phyloP scores from a whole-genome alignment of 495 filamentous ascomycete species.

The Penicillium simplicissimum region DNA sequence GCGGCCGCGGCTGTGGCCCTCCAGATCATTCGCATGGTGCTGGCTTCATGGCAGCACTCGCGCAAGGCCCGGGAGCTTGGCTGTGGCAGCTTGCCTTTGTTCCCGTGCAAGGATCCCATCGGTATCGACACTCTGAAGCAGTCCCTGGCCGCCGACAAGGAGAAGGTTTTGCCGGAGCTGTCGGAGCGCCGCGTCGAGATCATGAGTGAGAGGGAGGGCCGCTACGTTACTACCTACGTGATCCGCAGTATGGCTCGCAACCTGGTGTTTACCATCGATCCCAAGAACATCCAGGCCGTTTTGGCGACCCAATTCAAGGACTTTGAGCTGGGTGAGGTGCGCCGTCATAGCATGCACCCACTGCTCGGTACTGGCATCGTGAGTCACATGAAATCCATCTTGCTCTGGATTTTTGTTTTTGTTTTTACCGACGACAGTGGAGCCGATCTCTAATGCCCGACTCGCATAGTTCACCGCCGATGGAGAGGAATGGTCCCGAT shows the following conservation, averaged over 20 bases:
- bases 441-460: not conserved
- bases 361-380: slow-evolving; percentile 51
- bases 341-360: slow-evolving; percentile 37
- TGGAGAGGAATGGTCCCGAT: slow-evolving; percentile 52
- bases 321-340: slow-evolving; percentile 43
- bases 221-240: slow-evolving; percentile 31
- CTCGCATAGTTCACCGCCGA: slow-evolving; percentile 46
- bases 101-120: slow-evolving; percentile 34
- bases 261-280: slow-evolving; percentile 49
- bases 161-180: slow-evolving; percentile 27
- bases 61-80: slow-evolving; percentile 31
- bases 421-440: not conserved
- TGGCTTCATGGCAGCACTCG: slow-evolving; percentile 31
- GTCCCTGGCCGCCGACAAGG: slow-evolving; percentile 32
- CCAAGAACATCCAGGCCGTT: slow-evolving; percentile 55
- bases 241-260: slow-evolving; percentile 32
- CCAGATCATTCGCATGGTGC: slow-evolving; percentile 26
- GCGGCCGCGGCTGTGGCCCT: slow-evolving; percentile 29
- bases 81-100: slow-evolving; percentile 32
- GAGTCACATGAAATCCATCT: slow-evolving; percentile 18
- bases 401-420: not conserved
- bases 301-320: slow-evolving; percentile 57
- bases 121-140: slow-evolving; percentile 33
- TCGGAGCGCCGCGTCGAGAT: slow-evolving; percentile 22
- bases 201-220: slow-evolving; percentile 30